Evolutionary conservation across 805 yeast genomes (phyloP), one percentile per base, ranked within the genome.

Genomic region (Lipomyces sp.): DNA sequence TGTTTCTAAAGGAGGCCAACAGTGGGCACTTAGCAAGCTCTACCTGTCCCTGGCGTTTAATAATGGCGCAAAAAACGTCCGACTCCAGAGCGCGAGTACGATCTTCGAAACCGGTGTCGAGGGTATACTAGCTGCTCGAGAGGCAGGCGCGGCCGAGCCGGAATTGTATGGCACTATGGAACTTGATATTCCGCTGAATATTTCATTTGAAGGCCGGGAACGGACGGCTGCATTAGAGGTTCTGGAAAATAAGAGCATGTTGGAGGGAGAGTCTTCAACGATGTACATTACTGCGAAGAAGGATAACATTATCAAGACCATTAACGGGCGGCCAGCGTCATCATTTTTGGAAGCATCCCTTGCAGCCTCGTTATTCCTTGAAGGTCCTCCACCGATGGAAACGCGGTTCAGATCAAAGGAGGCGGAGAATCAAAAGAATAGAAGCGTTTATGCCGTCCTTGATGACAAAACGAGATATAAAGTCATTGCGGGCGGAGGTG

Each of bases 401-500:
- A 59, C 66, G n/a, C 35, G 51, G 51, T 53, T 62, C 32, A 56
- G 57, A 57, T 24, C 62, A 11, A 39, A 32, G 13, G 53, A 18
- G 3, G 57, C 35, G 5, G 66, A 59, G 10, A 57, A 57, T 45
- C 63, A 57, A 18, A 64, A 64, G 53, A 61, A 62, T 42, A 51
- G 66, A 24, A 53, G 64, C 15, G 68, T 69, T n/a, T 65, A 69
- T 55, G 71, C 69, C 13, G 62, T 65, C 10, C 5, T 66, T 15
- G 67, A 72, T 62, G 68, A 63, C 50, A 72, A 76, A 3, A 72
- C 74, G 62, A 78, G 81, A 62, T 83, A 78, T 74, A 83, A 84
- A 72, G 86, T 88, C 29, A 80, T 86, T 45, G 92, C 90, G 4
- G 92, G 92, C 3, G 92, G 92, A 1, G 89, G 91, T 2, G 87